Conservation (phyloP, 352 stramenopile genomes). For the Globisporangium lucens region DNA sequence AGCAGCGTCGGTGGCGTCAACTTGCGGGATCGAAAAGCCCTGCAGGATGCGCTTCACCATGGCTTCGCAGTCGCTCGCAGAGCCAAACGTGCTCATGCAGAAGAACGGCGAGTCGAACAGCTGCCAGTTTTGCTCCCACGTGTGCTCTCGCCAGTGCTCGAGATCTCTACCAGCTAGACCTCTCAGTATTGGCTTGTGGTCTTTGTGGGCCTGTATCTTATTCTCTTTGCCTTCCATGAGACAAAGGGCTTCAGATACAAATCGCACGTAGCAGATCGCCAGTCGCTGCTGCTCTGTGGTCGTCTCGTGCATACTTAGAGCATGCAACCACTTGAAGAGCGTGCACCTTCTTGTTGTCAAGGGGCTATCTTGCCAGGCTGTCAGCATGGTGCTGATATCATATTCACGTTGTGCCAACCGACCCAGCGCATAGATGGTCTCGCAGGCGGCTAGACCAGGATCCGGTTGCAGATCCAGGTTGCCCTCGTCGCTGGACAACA, state of each 20-base stretch:
- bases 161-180: conserved; percentile 5
- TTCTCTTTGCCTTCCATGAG: background rate
- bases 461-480: background rate
- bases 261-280: conserved; percentile 9
- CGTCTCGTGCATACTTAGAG: background rate
- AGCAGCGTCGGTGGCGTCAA: conserved; percentile 6
- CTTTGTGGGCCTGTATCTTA: background rate
- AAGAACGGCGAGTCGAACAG: background rate
- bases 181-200: background rate
- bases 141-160: conserved; percentile 1
- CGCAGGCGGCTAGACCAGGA: conserved; percentile 1
- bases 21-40: conserved; percentile 23
- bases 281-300: conserved; percentile 8
- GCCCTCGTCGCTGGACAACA: background rate
- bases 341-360: background rate
- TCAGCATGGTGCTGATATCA: background rate
- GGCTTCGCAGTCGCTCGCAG: background rate
- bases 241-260: background rate
- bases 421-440: background rate
- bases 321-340: background rate
- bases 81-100: background rate
- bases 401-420: background rate
- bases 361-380: background rate
- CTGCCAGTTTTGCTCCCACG: conserved; percentile 14
- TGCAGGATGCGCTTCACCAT: conserved; percentile 13